phyloP scores from a whole-genome alignment of 352 stramenopile genomes.

The Globisporangium canariense region DNA sequence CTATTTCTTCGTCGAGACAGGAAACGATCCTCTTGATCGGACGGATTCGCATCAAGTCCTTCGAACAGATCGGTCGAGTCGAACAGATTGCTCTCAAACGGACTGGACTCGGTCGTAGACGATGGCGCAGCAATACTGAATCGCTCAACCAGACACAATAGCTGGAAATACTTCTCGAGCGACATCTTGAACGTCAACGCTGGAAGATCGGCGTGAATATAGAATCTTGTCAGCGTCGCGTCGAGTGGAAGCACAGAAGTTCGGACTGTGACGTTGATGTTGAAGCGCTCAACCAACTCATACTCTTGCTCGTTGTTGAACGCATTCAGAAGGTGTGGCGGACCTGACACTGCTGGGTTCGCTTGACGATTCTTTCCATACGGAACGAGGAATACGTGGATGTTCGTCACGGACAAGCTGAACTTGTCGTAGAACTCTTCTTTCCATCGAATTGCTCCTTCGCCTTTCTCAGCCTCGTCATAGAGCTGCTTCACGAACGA shows the following conservation, averaged over 20 bases:
- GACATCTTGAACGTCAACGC: slow-evolving; percentile 84
- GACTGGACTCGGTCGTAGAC: slow-evolving; percentile 7
- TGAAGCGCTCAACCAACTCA: slow-evolving; percentile 82
- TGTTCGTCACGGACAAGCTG: slow-evolving; percentile 73
- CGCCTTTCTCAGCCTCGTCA: slow-evolving; percentile 80
- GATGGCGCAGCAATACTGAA: slow-evolving; percentile 38
- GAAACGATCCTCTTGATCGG: slow-evolving; percentile 29
- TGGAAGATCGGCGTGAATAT: slow-evolving; percentile 80
- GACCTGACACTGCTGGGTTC: slow-evolving; percentile 17
- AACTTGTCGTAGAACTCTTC: slow-evolving; percentile 92
- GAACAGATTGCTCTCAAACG: slow-evolving; percentile 17
- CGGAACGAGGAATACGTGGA: slow-evolving; percentile 80
- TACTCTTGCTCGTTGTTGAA: slow-evolving; percentile 62
- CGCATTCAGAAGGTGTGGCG: slow-evolving; percentile 34
- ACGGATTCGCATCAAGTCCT: slow-evolving; percentile 16
- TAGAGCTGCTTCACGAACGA: slow-evolving; percentile 86
- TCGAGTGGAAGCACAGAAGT: slow-evolving; percentile 85
- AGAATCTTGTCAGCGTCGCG: slow-evolving; percentile 77
- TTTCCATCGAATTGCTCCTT: slow-evolving; percentile 86
- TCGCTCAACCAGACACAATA: slow-evolving; percentile 52
- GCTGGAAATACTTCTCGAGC: slow-evolving; percentile 79
- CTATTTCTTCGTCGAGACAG: slow-evolving; percentile 22
- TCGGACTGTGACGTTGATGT: slow-evolving; percentile 82
- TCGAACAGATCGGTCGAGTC: slow-evolving; percentile 20
- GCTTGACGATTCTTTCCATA: slow-evolving; percentile 41